Conservation (phyloP, 495 filamentous ascomycete genomes). For the Lichina pygmaea region DNA sequence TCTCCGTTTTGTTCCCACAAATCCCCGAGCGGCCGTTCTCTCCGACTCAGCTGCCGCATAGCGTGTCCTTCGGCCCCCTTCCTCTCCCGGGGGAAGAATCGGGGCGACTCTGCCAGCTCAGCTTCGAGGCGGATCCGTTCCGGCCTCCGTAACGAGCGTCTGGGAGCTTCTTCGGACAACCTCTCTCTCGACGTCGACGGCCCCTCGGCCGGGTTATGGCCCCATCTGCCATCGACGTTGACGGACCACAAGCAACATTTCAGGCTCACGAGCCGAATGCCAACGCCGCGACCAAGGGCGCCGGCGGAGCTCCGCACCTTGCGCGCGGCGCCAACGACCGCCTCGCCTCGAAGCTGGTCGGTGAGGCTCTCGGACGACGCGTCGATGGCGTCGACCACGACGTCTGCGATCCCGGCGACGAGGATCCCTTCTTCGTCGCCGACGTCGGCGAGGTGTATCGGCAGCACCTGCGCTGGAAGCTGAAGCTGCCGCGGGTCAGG, state of each 20-base stretch:
- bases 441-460: slow-evolving; percentile 97
- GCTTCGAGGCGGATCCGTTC: slow-evolving; percentile 61
- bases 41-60: slow-evolving; percentile 90
- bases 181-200: neutral
- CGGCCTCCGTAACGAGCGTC: slow-evolving; percentile 57
- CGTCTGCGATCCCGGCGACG: slow-evolving; percentile 62
- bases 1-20: slow-evolving; percentile 17
- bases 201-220: slow-evolving; percentile 33
- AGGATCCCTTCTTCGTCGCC: slow-evolving; percentile 94
- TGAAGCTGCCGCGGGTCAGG: slow-evolving; percentile 74
- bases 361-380: slow-evolving; percentile 53
- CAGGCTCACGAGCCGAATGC: slow-evolving; percentile 60
- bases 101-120: slow-evolving; percentile 66
- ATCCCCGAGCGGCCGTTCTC: slow-evolving; percentile 24
- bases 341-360: slow-evolving; percentile 46
- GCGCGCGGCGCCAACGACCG: slow-evolving; percentile 96
- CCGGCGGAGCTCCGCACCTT: slow-evolving; percentile 69
- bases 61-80: slow-evolving; percentile 85
- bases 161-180: neutral
- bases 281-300: slow-evolving; percentile 52
- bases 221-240: slow-evolving; percentile 34
- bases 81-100: slow-evolving; percentile 88
- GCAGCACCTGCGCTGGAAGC: slow-evolving; percentile 95
- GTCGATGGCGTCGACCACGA: slow-evolving; percentile 64
- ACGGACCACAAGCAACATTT: slow-evolving; percentile 33